A percentile compares a stretch with the other conserved stretches of the same genome.
Conservation (phyloP, 2,329 filamentous ascomycete species). For the Hypoxylon sp. region DNA sequence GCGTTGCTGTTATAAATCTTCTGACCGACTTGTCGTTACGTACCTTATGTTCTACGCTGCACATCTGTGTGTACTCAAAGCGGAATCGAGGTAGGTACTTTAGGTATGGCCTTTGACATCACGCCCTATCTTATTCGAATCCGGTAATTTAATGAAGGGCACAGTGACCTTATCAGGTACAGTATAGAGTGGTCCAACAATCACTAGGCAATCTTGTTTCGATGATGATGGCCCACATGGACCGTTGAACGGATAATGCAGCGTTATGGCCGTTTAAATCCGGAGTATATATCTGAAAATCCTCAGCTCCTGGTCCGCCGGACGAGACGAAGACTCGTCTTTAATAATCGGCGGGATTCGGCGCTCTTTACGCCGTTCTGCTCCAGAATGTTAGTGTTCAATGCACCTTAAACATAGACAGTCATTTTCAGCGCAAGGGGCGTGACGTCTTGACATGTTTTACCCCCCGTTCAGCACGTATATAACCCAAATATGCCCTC, state of each 20-base stretch:
- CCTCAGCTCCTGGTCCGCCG: conserved; percentile 12
- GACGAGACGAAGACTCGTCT: background rate
- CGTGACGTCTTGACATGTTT: background rate
- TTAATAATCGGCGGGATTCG: conserved; percentile 4
- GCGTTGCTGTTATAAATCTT: too few relatives aligned
- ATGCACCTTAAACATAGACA: background rate
- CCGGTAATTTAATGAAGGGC: background rate
- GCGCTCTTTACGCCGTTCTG: background rate
- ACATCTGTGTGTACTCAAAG: too few relatives aligned
- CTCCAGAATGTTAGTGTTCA: background rate
- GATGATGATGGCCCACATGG: background rate
- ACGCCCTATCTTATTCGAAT: too few relatives aligned
- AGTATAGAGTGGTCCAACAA: background rate
- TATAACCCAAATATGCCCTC: background rate
- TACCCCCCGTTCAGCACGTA: background rate
- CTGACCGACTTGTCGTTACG: too few relatives aligned
- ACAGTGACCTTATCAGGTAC: background rate
- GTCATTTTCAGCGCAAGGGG: background rate
- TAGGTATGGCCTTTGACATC: too few relatives aligned
- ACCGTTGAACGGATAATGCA: background rate
- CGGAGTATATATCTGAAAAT: background rate
- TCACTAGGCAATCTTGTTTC: background rate
- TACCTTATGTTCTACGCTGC: too few relatives aligned
- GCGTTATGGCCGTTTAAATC: conserved; percentile 20
- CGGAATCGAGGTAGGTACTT: too few relatives aligned